These are phyloP conservation scores for Termitomyces eurrhizus DNA, from an alignment of 768 basidiomycete genomes.

Conservation along the genomic window DNA sequence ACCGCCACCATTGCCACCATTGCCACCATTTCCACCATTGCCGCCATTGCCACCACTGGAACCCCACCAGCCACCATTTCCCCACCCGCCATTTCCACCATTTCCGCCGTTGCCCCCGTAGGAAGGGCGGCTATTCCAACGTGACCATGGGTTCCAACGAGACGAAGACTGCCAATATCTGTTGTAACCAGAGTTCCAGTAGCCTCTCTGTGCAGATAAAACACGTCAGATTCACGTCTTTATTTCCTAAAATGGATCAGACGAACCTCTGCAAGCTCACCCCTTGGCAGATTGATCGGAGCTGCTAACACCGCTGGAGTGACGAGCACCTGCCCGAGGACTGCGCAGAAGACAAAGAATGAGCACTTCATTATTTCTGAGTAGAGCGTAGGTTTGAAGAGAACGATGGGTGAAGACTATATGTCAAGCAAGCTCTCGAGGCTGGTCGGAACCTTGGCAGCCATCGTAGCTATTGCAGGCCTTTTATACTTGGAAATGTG, in stretches of 20 bases:
- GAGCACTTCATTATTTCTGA: slow-evolving; percentile 1
- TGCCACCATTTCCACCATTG: background rate
- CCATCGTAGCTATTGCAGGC: background rate
- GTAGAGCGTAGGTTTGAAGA: no score
- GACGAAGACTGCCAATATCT: slow-evolving; percentile 1
- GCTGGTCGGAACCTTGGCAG: background rate
- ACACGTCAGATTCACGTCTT: background rate
- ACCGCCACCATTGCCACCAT: background rate
- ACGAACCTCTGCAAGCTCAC: slow-evolving; percentile 4
- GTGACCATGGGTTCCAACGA: slow-evolving; percentile 9
- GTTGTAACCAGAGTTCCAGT: background rate
- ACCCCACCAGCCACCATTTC: background rate
- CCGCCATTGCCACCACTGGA: background rate
- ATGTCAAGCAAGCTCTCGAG: background rate
- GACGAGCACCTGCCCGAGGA: slow-evolving; percentile 2
- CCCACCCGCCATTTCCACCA: background rate
- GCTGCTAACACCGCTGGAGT: background rate
- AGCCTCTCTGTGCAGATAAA: background rate
- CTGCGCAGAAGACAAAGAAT: background rate
- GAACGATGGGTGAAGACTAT: background rate
- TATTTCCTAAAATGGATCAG: background rate
- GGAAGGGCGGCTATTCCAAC: background rate
- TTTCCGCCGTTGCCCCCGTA: slow-evolving; percentile 3
- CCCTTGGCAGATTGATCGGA: background rate
- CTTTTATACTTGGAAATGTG: slow-evolving; percentile 1